Base-by-base conservation (phyloP, 148 eudicot species). In the Nepenthes gracilis region DNA sequence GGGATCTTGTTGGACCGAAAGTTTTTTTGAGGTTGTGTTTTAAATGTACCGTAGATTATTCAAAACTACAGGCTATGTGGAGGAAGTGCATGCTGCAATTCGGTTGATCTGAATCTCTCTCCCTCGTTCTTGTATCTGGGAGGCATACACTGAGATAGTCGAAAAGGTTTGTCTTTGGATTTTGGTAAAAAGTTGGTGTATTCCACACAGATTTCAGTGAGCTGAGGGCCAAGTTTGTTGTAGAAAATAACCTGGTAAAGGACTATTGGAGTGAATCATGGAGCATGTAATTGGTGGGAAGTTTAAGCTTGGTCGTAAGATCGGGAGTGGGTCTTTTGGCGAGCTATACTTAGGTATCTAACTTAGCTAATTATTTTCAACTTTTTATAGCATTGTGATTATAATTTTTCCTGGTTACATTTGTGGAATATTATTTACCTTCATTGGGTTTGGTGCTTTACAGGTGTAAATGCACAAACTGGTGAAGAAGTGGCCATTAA, bases 401-500 rank as follows among this genome's bases (percentile, higher is more conserved):
- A 12, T 3, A 37, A 2, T 55, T 61, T 49, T 43, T 33, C 9
- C 8, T 43, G 4, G 33, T 34, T 48, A 10, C 35, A 23, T 49
- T 54, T 12, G 15, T 65, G 51, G 38, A 11, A 54, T 45, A 33
- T 54, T 40, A 33, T 49, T 38, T 43, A 35, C n/a, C 43, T 23
- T 53, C 3, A 54, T 10, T 53, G 23, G 40, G 40, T 33, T 33
- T 64, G 35, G 35, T 57, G 12, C 12, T 57, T 52, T 43, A 66
- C 74, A 89, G 96, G 96, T 61, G 80, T 83, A 34, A 89, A 85
- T 78, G 79, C 84, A 38, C 97, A 89, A 71, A 80, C 81, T 52
- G 85, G 87, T 33, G 97, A 89, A 68, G 96, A 89, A 78, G 93
- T 89, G 66, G 96, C 90, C 11, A 79, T 85, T 54, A 89, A 89